phyloP scores from a whole-genome alignment of 345 rosid genomes.

The Bruguiera parviflora region DNA sequence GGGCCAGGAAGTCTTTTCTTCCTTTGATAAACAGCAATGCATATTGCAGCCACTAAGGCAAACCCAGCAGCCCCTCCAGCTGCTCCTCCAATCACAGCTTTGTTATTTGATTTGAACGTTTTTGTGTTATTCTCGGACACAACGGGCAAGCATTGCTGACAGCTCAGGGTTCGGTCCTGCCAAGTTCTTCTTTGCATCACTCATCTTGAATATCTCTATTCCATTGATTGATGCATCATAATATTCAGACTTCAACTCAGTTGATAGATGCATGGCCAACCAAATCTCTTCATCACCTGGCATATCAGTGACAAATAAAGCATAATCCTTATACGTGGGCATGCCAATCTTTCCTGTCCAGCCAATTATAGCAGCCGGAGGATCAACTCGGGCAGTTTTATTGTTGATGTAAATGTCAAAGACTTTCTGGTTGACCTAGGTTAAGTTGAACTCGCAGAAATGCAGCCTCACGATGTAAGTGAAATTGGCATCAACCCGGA shows the following conservation, averaged over 20 bases:
- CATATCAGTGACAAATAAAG: conserved; percentile 34
- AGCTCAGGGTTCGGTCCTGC: conserved; percentile 67
- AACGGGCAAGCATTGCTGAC: conserved; percentile 47
- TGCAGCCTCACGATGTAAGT: conserved; percentile 66
- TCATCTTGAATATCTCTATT: conserved; percentile 74
- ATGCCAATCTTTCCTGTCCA: conserved; percentile 47
- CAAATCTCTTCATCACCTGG: conserved; percentile 44
- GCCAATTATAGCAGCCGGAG: conserved; percentile 53
- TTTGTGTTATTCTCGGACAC: conserved; percentile 14
- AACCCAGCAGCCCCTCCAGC: conserved; percentile 55
- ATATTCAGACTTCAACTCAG: conserved; percentile 34
- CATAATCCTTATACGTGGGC: conserved; percentile 59
- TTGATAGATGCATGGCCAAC: conserved; percentile 55
- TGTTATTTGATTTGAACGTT: conserved; percentile 6
- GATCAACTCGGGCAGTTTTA: conserved; percentile 45
- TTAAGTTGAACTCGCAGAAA: conserved; percentile 57
- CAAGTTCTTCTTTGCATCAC: conserved; percentile 36
- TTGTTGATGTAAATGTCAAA: conserved; percentile 70
- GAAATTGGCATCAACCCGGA: conserved; percentile 65
- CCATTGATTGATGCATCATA: conserved; percentile 57
- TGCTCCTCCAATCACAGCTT: conserved; percentile 41
- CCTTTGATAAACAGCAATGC: conserved; percentile 36
- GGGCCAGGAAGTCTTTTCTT: conserved; percentile 27
- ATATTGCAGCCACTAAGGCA: conserved; percentile 50
- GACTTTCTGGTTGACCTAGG: conserved; percentile 50